These are phyloP conservation scores for Clonostachys sp. DNA, from an alignment of 2,329 filamentous ascomycete species.

Conservation along the genomic window DNA sequence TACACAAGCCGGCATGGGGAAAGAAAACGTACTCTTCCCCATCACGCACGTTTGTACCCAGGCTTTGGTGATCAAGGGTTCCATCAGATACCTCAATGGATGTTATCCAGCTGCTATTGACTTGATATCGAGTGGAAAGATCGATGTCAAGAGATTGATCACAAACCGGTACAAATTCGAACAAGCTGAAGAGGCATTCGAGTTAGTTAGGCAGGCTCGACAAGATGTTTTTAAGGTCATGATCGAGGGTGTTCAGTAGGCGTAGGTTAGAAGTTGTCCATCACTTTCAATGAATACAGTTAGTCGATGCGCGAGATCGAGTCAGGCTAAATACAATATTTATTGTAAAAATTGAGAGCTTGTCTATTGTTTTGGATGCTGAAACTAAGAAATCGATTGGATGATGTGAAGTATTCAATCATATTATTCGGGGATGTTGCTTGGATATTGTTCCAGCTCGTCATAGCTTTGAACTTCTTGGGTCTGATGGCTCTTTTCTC, in stretches of 20 bases:
- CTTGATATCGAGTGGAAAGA: slow-evolving; percentile 42
- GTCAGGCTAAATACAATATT: too few species aligned
- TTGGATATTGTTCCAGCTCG: too few species aligned
- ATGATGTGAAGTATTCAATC: too few species aligned
- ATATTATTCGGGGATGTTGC: too few species aligned
- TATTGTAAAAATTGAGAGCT: too few species aligned
- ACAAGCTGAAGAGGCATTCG: slow-evolving; percentile 39
- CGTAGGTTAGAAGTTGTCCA: too few species aligned
- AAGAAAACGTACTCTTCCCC: slow-evolving; percentile 43
- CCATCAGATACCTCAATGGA: slow-evolving; percentile 44
- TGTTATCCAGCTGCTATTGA: slow-evolving; percentile 44
- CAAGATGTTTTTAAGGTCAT: slow-evolving; percentile 9
- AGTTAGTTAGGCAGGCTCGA: slow-evolving; percentile 10
- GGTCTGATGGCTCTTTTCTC: too few species aligned
- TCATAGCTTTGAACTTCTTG: too few species aligned
- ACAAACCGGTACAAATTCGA: slow-evolving; percentile 31
- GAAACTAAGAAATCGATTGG: too few species aligned
- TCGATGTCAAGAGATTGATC: slow-evolving; percentile 26
- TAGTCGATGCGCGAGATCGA: too few species aligned
- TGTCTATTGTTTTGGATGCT: too few species aligned
- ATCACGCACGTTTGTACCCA: slow-evolving; percentile 43
- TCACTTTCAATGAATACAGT: too few species aligned
- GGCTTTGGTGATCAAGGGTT: slow-evolving; percentile 41
- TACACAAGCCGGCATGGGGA: slow-evolving; percentile 48
- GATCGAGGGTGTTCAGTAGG: slow-evolving; percentile 5